Conservation (phyloP, 2,329 filamentous ascomycete species). For the Coniochaeta sp. region DNA sequence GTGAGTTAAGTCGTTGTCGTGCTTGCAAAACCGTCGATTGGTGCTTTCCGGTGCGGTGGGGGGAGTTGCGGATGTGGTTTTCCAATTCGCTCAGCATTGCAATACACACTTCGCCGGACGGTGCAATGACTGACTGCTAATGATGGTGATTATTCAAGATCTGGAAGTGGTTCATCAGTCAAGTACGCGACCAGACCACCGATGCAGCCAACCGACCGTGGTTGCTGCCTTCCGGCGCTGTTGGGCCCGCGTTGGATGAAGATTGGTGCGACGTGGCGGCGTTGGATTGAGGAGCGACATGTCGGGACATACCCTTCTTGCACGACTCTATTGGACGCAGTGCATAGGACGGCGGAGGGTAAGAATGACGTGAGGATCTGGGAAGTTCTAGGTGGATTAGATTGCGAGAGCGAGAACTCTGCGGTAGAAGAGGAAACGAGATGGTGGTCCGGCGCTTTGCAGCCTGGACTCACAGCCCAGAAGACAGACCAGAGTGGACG, state of each 20-base stretch:
- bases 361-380: neutral
- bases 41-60: neutral
- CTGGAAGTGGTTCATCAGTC: slow-evolving; percentile 1
- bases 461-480: neutral
- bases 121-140: neutral
- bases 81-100: neutral
- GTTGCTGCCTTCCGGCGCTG: neutral
- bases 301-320: neutral
- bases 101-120: neutral
- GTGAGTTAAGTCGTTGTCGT: slow-evolving; percentile 2
- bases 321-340: neutral
- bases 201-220: neutral
- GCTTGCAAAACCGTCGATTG: neutral
- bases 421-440: neutral
- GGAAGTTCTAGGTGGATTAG: neutral
- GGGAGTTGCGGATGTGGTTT: neutral
- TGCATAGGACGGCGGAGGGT: neutral
- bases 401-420: neutral
- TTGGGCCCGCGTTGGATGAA: neutral
- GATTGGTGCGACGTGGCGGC: neutral
- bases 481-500: neutral
- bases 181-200: neutral
- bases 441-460: neutral
- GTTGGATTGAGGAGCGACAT: neutral
- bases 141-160: neutral